Evolutionary conservation across 2,329 filamentous ascomycete species (phyloP), one percentile per base, ranked within the genome.

Genomic region (Aspergillus latus): DNA sequence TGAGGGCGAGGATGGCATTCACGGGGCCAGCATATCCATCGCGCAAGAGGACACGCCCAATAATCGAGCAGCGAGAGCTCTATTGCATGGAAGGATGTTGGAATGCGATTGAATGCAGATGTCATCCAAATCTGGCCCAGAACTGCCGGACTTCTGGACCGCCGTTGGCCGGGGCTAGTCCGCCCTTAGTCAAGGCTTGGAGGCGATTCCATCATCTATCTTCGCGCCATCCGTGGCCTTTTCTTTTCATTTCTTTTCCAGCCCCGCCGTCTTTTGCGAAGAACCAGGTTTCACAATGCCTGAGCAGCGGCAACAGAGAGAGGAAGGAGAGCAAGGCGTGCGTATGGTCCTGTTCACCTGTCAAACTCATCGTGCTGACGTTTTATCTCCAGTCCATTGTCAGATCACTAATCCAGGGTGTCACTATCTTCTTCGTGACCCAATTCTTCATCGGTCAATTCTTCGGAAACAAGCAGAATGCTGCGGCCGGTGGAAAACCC

Each of bases 401-500:
- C 58, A 73, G 73, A 61, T 67, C 78, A 29, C 69, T 77, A 54
- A 66, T 82, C 56, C 84, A 86, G 70, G 82, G 80, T 59, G 68
- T 86, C 45, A 81, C 76, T 65, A 80, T 87, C 62, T 87, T 87
- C 71, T 68, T 85, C 61, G 73, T 83, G 54, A 76, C 81, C 47
- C 84, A 87, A 64, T 83, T 81, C 62, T 76, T 78, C 39, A 78
- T 85, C 59, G 79, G 78, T 62, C 80, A 83, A 59, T 80, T 84
- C 68, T 78, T 84, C 62, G 77, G 66, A 26, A 72, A 72, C 49
- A 65, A 68, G 36, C 64, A 69, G 45, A 66, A 61, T 58, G 58
- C 64, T 32, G 59, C 60, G 56, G 58, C 64, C 30, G 58, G 56
- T n/a, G 59, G 56, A n/a, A 62, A 62, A 37, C 51, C 65, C 13